Base-by-base conservation (phyloP, 768 basidiomycete species). In the Chlorophyllum brunneum region DNA sequence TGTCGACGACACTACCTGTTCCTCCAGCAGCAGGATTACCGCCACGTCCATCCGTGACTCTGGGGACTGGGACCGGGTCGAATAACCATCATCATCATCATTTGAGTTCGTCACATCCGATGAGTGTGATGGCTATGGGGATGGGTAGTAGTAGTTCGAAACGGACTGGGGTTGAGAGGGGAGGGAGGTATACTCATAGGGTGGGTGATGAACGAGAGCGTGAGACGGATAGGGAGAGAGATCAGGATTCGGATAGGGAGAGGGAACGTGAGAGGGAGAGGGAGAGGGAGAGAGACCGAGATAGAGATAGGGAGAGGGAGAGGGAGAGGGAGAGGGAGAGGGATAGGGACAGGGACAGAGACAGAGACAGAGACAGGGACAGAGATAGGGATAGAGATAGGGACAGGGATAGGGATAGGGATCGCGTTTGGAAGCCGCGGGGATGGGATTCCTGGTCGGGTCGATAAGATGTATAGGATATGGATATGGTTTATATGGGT, bases 101-200 rank as follows among this genome's bases (percentile, higher is more conserved):
- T 29, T 4, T 31, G 4, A 41, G 48, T n/a, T 47, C 45, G 8
- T 31, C 45, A 11, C 33, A 31, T 31, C 20, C 30, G 31, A 24
- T 47, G 45, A 49, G 48, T 46, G 31, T 49, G 27, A 40, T 49
- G 48, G 48, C 36, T 13, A 49, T 37, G 37, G 31, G 45, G 16
- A 46, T 46, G 45, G 45, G 30, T 33, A 49, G 22, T 18, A 29
- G 24, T 29, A 23, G 42, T 13, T n/a, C 48, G 24, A 39, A 38
- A 26, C 9, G 37, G 26, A 10, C 26, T 5, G 27, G 23, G 13
- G 26, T 5, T 37, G 47, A 39, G 33, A 34, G 45, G 22, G 36
- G 30, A 13, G 31, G 15, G 18, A 37, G 18, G 5, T 37, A 7
- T 5, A n/a, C 15, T 13, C 13, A 37, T 27, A 9, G 23, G 23